Evolutionary conservation across 176 grass and related monocot genomes (phyloP), one percentile per base, ranked within the genome.

Genomic region (Tuctoria greenei): DNA sequence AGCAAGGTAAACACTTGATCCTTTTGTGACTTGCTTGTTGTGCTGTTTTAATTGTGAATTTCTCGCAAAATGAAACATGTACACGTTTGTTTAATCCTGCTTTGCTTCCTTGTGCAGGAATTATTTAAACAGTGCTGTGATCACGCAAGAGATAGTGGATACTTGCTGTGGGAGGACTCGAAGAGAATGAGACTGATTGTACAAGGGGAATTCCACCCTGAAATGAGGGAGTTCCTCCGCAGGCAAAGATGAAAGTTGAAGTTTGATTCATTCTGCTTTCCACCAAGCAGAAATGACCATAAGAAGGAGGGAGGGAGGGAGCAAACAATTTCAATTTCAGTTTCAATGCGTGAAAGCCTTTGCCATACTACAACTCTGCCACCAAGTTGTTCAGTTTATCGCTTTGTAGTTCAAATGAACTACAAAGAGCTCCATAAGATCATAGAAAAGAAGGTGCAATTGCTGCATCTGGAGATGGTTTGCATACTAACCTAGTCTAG

Each of bases 221-320:
- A 91, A 66, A 97, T 97, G 90, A 84, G 90, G 34, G 88, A 89
- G 58, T 97, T 91, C 59, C 86, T 93, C 8, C 90, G 93, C 35
- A 74, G 86, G 9, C 88, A 84, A 51, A 91, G 73, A 81, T 91
- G 74, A 71, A 86, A n/a, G 47, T 23, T 6, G 2, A 64, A n/a
- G 6, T 28, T 34, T 6, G 26, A 37, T 57, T 67, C 54, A 9
- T 15, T 49, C 8, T 65, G 45, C 12, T 7, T 5, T 51, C 26
- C 25, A 15, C 15, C 43, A 34, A 20, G 14, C n/a, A n/a, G 18
- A 28, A 75, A 75, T 10, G n/a, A 10, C 10, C 55, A 18, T 63
- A 6, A 21, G 73, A n/a, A n/a, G n/a, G n/a, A n/a, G n/a, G n/a
- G n/a, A n/a, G n/a, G n/a, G 52, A 76, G 31, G 37, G 17, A 76